These are phyloP conservation scores for Kwoniella sp. DNA, from an alignment of 768 basidiomycete genomes.

Conservation along the genomic window DNA sequence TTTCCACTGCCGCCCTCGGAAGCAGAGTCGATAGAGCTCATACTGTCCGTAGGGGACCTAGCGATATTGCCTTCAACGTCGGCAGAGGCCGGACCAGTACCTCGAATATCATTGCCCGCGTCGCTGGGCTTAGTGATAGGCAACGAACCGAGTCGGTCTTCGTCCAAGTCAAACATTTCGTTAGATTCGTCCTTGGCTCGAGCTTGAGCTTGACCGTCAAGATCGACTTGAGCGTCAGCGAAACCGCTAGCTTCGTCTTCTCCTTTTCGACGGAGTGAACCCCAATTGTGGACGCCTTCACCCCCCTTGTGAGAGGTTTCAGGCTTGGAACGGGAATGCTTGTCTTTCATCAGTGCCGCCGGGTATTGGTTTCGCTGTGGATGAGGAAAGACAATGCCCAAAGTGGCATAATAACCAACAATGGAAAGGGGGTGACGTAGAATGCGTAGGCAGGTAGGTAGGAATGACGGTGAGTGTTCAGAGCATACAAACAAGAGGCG, in stretches of 20 bases:
- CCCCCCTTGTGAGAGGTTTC: slow-evolving; percentile 68
- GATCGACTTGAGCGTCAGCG: slow-evolving; percentile 16
- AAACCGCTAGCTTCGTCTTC: slow-evolving; percentile 61
- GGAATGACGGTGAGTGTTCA: no score
- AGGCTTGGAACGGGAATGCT: slow-evolving; percentile 62
- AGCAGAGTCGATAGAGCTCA: slow-evolving; percentile 23
- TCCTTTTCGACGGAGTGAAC: slow-evolving; percentile 67
- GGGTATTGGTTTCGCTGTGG: slow-evolving; percentile 50
- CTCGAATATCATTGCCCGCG: background rate
- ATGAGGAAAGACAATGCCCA: no score
- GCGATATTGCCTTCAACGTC: slow-evolving; percentile 13
- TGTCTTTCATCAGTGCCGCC: slow-evolving; percentile 49
- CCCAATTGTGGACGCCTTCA: slow-evolving; percentile 84
- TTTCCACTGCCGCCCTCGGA: slow-evolving; percentile 42
- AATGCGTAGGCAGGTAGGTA: no score
- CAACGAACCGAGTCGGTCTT: slow-evolving; percentile 1
- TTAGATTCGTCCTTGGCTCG: slow-evolving; percentile 6
- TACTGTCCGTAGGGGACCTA: slow-evolving; percentile 24
- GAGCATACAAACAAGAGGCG: no score
- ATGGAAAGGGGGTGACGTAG: no score
- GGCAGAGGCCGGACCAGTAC: background rate
- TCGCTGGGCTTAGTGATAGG: slow-evolving; percentile 4
- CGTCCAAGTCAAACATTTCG: slow-evolving; percentile 17
- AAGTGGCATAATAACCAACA: background rate
- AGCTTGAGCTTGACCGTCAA: slow-evolving; percentile 11